Conservation (phyloP, 2,329 filamentous ascomycete genomes). For the Aspergillus nomiae region DNA sequence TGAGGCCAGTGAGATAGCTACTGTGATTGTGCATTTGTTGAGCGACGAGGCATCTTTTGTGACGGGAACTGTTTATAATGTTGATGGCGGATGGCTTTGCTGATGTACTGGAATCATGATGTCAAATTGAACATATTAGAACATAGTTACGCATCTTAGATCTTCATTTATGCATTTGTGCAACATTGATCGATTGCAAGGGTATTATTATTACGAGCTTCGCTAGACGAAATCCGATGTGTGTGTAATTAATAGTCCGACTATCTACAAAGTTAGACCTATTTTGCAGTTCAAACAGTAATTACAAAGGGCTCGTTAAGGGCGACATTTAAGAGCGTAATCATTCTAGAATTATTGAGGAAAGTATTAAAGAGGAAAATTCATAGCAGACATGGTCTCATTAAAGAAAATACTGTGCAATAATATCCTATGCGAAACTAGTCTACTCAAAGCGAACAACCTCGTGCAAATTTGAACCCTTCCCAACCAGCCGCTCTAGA, state of each 20-base stretch:
- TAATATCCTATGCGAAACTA: too few species aligned
- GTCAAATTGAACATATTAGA: not conserved
- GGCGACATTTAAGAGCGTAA: not conserved
- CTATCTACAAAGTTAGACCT: too few species aligned
- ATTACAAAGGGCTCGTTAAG: not conserved
- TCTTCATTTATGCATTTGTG: too few species aligned
- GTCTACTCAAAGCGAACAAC: not conserved
- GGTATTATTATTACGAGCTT: too few species aligned
- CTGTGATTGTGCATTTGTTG: conserved; percentile 49
- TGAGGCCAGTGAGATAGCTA: conserved; percentile 47
- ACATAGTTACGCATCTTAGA: too few species aligned
- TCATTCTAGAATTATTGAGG: not conserved
- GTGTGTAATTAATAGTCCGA: too few species aligned
- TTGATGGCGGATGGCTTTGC: conserved; percentile 32
- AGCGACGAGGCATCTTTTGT: conserved; percentile 52
- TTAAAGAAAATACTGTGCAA: too few species aligned
- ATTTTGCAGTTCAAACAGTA: not conserved
- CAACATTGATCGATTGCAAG: too few species aligned
- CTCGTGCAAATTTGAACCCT: not conserved
- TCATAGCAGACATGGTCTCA: not conserved
- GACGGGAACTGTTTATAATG: conserved; percentile 47
- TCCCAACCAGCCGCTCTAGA: not conserved
- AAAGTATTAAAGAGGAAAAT: not conserved
- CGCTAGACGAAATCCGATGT: too few species aligned
- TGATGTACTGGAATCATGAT: not conserved